Base-by-base conservation (phyloP, 371 early-diverging fungal species). In the Mortierella sp. region DNA sequence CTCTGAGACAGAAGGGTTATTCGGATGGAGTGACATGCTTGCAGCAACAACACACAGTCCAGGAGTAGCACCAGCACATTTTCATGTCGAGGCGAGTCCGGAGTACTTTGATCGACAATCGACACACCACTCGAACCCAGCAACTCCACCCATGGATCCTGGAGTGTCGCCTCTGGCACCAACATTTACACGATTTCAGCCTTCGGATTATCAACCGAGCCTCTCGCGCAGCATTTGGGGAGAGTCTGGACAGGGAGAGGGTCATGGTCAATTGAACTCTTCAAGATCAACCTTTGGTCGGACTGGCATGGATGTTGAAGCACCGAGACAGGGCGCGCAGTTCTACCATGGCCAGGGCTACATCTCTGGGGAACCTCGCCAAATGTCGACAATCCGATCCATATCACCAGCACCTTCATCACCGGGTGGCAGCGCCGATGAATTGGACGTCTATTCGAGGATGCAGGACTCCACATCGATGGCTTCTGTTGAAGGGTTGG, bases 321-420 rank as follows among this genome's bases (percentile, higher is more conserved):
- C 70, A 14, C 13, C 31, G 2, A 47, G 37, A 26, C 24, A 22
- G 40, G 61, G 31, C 22, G 50, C 13, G 37, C 1, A 40, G n/a
- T 24, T 11, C 14, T 37, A 6, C 34, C 67, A 71, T 10, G 66
- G 41, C 3, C 61, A 53, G 29, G 55, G 16, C 16, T 29, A 53
- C 14, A 29, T 53, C 55, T 53, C 31, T 2, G 22, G 22, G 47
- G 47, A 47, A 16, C 6, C 19, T 47, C 47, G 19, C 22, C 47
- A 65, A 41, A 13, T 70, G 24, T 37, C 70, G 47, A 58, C 45
- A 29, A 34, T 76, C n/a, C 66, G 76, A 1, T 67, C 77, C 9
- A 50, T 77, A 14, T 77, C 77, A 22, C 72, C 77, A 22, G 77
- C 77, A 16, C 77, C 77, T 31, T 77, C 77, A 8, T 72, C 77